Conservation (phyloP, 306 rosid species). For the Cucurbita maxima region DNA sequence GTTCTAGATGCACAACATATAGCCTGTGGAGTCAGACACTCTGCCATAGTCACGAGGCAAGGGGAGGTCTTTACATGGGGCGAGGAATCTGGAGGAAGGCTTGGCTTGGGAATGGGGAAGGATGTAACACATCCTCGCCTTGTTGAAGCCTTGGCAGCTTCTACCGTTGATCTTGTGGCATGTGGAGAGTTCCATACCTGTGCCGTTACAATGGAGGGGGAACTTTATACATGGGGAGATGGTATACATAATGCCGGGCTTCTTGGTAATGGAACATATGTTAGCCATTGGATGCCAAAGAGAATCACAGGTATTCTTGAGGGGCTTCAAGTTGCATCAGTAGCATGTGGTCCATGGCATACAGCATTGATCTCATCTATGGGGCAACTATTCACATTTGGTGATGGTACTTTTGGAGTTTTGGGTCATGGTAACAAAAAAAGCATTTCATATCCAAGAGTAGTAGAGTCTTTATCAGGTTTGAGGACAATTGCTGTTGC, state of each 20-base stretch:
- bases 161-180: slow-evolving; percentile 71
- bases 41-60: slow-evolving; percentile 85
- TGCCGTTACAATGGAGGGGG: slow-evolving; percentile 95
- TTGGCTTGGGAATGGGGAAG: slow-evolving; percentile 89
- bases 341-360: slow-evolving; percentile 99
- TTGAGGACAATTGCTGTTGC: slow-evolving; percentile 88
- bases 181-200: slow-evolving; percentile 96
- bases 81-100: slow-evolving; percentile 93
- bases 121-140: slow-evolving; percentile 86
- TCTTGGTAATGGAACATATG: slow-evolving; percentile 72
- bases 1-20: slow-evolving; percentile 79
- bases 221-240: slow-evolving; percentile 95
- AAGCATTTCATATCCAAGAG: slow-evolving; percentile 72
- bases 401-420: slow-evolving; percentile 97
- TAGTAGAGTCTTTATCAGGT: slow-evolving; percentile 91
- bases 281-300: slow-evolving; percentile 91
- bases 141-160: slow-evolving; percentile 60
- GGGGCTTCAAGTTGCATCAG: slow-evolving; percentile 79
- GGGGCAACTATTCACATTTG: slow-evolving; percentile 88
- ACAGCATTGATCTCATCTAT: slow-evolving; percentile 89
- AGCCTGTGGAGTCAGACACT: slow-evolving; percentile 91
- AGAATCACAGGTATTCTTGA: slow-evolving; percentile 78
- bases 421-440: slow-evolving; percentile 86
- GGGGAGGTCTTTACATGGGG: slow-evolving; percentile 97
- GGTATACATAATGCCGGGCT: slow-evolving; percentile 61